Evolutionary conservation across 495 filamentous ascomycete species (phyloP), one percentile per base, ranked within the genome.

Genomic region (Talaromyces proteolyticus): DNA sequence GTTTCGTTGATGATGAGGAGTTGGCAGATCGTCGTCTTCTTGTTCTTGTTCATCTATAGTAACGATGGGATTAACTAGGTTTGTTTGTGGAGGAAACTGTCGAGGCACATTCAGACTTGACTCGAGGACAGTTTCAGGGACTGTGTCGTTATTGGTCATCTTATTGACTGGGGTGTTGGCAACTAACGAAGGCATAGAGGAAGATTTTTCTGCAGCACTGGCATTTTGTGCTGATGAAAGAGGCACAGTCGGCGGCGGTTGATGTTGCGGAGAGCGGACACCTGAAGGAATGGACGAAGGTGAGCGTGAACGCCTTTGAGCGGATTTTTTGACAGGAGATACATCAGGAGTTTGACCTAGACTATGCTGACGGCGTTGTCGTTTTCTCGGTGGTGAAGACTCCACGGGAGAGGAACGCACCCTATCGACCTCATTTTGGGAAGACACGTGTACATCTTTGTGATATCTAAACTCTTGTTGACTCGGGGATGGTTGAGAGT

Each of bases 401-500:
- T 49, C 47, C 17, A 39, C 47, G 11, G 37, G 38, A 14, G 47
- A 49, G 39, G 47, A 49, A 10, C 25, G 47, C 2, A 49, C 25
- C 19, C 40, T 21, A 23, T 37, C 47, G 23, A 34, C 39, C 20
- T 49, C 47, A 1, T 34, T 3, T 20, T 40, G 47, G 3, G 47
- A 49, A 6, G 38, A 17, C 12, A 25, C 12, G 5, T n/a, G 22
- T 22, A 36, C n/a, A 24, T 19, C 40, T 24, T 23, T 38, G 2
- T 23, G 16, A 41, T 24, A 17, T 40, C 26, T 25, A 10, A 17
- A 23, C 24, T 7, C 20, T 25, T 16, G 14, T 47, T 29, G 50
- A 4, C 53, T 51, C n/a, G 70, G 69, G 22, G 74, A 73, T 42
- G 63, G 61, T 51, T 79, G 75, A 19, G 75, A 79, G 50, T 79